Evolutionary conservation across 805 yeast species (phyloP), one percentile per base, ranked within the genome.

Genomic region (Zygosaccharomyces kombuchaensis): DNA sequence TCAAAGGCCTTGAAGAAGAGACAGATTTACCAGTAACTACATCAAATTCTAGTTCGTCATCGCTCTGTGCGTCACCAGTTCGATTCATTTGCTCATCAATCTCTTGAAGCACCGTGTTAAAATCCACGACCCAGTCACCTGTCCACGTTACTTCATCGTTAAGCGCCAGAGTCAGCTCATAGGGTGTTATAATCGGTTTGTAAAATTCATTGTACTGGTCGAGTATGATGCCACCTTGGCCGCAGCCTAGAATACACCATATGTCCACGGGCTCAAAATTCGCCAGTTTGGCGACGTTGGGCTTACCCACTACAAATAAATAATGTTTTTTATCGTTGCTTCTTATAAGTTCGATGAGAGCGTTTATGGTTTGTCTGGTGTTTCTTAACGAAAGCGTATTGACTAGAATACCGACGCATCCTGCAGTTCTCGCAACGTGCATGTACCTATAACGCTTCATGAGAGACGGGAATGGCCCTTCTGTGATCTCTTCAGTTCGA

Each of bases 161-260:
- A 47, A 93, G 72, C 0, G 98, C 96, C 63, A 91, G 67, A 39
- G 82, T 77, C 34, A 93, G 69, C 63, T 93, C 99, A 65, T 87
- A 91, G 0, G 98, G 98, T 0, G 99, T 93, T 14, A 93, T 80
- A 9, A 93, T 85, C 0, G 98, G 98, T 63, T 83, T 88, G 69
- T 79, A 87, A 60, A 84, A 91, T 49, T 87, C 95, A 51, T 82
- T 86, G 39, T 69, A 70, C 46, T 82, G 79, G 63, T 91, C 96
- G 10, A 93, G 65, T 30, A 91, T 81, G 19, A 91, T 83, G 4
- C 99, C 99, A 43, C 95, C 90, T 56, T 89, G 88, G 9, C 95
- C 89, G 63, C 99, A 93, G 0, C 99, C 99, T 10, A 93, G 66
- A 9, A 93, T 78, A 59, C 95, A 90, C 98, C 99, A 93, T 17